Base-by-base conservation (phyloP, 192 early-diverging fungal genomes). In the Entomortierella beljakovae region DNA sequence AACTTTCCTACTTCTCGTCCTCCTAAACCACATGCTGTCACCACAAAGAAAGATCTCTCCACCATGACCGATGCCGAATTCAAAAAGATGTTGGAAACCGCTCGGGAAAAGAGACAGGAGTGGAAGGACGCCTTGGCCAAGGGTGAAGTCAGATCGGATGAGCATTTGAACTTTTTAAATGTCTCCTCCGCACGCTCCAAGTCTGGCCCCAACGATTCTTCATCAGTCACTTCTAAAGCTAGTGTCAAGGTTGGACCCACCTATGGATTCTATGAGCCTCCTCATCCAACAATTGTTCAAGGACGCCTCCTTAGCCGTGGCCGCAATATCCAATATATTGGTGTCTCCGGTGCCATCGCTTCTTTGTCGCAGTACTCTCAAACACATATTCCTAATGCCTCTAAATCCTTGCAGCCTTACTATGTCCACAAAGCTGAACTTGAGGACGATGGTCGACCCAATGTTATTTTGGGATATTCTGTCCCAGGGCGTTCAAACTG, bases 281-380 rank as follows among this genome's bases (percentile, higher is more conserved):
- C 74, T 13, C 69, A 46, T 15, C 52, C 67, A n/a, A 80, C 71
- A 33, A n/a, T 67, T 22, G 88, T 94, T 1, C 75, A 90, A 57
- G 93, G 93, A 54, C 90, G 93, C 57, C 81, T 90, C 32, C 70
- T 94, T 16, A 89, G 88, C 63, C 66, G 52, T 26, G 23, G 73
- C 26, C 56, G 57, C 23, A 25, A 32, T 29, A 70, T 32, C 38
- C 90, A 84, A 50, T 80, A 88, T 33, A 86, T 91, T 34, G 93
- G 90, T 28, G 84, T 94, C 46, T 84, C 83, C 37, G 93, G 93
- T 34, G 82, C 92, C 15, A 77, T 90, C 23, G 91, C 88, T 15
- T 51, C 54, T 9, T 65, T 93, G 40, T 84, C 83, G 10, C 60
- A 58, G 6, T 51, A 81, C 29, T 77, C 80, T 20, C 25, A 57